Percentiles rank a stretch among this genome's conserved stretches.
phyloP scores from a whole-genome alignment of 2,329 filamentous ascomycete species.

The Davidsoniella australis region DNA sequence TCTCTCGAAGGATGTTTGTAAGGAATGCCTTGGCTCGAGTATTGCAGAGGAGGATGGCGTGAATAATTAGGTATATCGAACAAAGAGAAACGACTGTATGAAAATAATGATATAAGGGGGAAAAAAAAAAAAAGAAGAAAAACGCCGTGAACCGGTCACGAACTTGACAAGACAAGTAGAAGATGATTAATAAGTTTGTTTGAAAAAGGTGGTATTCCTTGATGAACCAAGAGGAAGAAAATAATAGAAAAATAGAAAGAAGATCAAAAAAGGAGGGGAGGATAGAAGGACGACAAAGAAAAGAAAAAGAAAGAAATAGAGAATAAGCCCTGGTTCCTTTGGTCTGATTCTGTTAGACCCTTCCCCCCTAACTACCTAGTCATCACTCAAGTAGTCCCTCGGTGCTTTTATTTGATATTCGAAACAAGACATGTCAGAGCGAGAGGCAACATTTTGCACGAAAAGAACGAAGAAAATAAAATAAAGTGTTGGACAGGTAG shows the following conservation, averaged over 20 bases:
- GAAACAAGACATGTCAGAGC: slow-evolving; percentile 19
- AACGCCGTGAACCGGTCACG: slow-evolving; percentile 4
- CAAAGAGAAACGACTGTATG: background rate
- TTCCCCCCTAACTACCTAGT: too few species aligned
- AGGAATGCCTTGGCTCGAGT: too few species aligned
- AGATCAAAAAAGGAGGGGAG: slow-evolving; percentile 4
- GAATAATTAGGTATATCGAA: background rate
- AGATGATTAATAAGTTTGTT: slow-evolving; percentile 1
- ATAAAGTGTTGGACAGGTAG: too few species aligned
- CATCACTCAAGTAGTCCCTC: too few species aligned
- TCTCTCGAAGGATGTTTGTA: background rate
- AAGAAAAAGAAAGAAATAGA: background rate
- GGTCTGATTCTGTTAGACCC: too few species aligned
- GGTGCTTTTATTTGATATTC: slow-evolving; percentile 3
- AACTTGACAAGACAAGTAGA: background rate
- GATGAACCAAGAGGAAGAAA: background rate
- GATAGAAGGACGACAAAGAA: too few species aligned
- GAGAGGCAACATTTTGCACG: background rate
- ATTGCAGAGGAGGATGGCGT: background rate
- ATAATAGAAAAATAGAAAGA: slow-evolving; percentile 15
- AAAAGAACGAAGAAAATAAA: background rate
- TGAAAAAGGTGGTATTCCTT: background rate
- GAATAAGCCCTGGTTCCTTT: too few species aligned
- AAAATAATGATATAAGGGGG: background rate
- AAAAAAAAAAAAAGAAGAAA: too few species aligned